Conservation (phyloP, 2,329 filamentous ascomycete species). For the Lojkania enalia region DNA sequence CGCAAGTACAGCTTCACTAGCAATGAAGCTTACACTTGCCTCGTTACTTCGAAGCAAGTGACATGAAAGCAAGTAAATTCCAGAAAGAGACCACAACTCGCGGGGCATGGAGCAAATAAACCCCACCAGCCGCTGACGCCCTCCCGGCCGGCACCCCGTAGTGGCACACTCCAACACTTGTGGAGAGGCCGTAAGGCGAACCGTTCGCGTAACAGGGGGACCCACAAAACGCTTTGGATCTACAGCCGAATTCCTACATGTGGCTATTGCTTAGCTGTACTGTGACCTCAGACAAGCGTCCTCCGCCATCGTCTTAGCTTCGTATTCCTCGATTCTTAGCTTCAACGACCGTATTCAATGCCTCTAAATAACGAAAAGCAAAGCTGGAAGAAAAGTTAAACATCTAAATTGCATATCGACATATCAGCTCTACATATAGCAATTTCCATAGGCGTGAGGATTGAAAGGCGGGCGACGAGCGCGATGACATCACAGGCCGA, state of each 20-base stretch:
- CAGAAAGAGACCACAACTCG: too few relatives aligned
- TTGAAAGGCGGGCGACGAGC: background rate
- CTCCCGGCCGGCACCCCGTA: background rate
- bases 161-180: conserved; percentile 1
- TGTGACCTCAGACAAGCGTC: conserved; percentile 1
- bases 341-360: background rate
- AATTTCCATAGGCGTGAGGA: background rate
- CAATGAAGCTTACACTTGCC: too few relatives aligned
- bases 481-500: background rate
- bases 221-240: background rate
- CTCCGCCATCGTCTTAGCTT: background rate
- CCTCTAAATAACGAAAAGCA: background rate
- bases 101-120: too few relatives aligned
- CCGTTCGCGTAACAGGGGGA: background rate
- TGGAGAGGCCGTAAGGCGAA: background rate
- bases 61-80: too few relatives aligned
- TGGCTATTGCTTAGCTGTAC: background rate
- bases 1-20: background rate
- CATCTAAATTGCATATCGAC: too few relatives aligned
- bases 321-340: background rate
- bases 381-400: background rate
- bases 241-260: background rate
- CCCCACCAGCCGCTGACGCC: conserved; percentile 1
- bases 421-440: background rate
- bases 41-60: too few relatives aligned